A percentile compares a stretch with the other conserved stretches of the same genome.
Conservation (phyloP, 495 filamentous ascomycete species). For the Staphylotrichum tortipilum region DNA sequence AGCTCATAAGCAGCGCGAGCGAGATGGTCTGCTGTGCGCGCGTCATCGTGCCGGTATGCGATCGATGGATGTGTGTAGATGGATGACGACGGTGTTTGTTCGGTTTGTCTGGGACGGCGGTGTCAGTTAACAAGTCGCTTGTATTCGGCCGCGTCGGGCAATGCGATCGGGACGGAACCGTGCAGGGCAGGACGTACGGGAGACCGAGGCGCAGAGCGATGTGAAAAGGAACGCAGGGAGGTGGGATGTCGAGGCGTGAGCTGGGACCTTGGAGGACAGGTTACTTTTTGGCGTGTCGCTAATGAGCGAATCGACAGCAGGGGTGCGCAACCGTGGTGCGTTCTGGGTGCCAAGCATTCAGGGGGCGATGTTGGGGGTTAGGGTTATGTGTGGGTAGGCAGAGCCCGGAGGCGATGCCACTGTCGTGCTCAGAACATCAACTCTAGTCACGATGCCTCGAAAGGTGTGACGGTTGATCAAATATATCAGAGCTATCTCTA, state of each 20-base stretch:
- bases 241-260: not conserved
- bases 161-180: not conserved
- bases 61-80: not conserved
- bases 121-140: not conserved
- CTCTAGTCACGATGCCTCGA: no score
- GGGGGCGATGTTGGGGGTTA: not conserved
- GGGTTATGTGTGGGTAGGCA: not conserved
- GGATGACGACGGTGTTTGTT: not conserved
- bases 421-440: no score
- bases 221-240: no score
- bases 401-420: no score
- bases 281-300: not conserved
- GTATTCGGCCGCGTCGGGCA: not conserved
- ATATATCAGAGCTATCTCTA: not conserved
- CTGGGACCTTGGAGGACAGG: not conserved
- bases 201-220: not conserved
- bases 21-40: conserved; percentile 90
- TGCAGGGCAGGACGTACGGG: not conserved
- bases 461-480: no score
- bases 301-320: not conserved
- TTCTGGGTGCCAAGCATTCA: not conserved
- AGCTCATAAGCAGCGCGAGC: conserved; percentile 73
- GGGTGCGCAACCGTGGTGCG: not conserved
- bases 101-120: not conserved
- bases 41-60: conserved; percentile 53